Evolutionary conservation across 2,329 filamentous ascomycete genomes (phyloP).

Genomic region (Colletotrichum endophyticum): DNA sequence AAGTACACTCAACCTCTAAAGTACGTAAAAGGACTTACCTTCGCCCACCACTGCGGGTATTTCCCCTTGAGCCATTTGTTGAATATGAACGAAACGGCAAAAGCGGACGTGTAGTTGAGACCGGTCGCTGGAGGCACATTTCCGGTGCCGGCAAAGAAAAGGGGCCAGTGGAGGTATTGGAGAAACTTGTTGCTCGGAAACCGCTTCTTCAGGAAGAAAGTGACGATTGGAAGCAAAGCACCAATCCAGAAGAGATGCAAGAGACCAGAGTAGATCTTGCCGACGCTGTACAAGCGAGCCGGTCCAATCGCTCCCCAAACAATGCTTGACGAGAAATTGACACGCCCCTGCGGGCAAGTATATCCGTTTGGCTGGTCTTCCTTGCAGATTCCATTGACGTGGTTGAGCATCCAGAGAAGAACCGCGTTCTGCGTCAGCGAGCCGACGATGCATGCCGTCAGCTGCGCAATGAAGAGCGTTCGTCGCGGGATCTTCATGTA

Average conservation of each 20-base stretch:
- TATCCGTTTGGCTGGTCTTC: conserved; percentile 47
- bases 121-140: conserved; percentile 16
- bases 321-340: conserved; percentile 51
- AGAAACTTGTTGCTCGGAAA: conserved; percentile 1
- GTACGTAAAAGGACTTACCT: not conserved
- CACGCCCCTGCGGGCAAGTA: conserved; percentile 52
- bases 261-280: conserved; percentile 49
- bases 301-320: conserved; percentile 60
- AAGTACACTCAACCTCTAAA: not conserved
- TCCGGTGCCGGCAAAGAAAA: conserved; percentile 10
- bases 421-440: conserved; percentile 45
- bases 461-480: conserved; percentile 63
- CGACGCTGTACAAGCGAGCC: conserved; percentile 48
- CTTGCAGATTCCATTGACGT: conserved; percentile 46
- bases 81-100: conserved; percentile 1
- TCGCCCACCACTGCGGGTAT: conserved; percentile 13
- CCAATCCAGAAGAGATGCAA: conserved; percentile 58
- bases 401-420: conserved; percentile 32
- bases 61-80: conserved; percentile 19
- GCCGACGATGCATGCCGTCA: conserved; percentile 59
- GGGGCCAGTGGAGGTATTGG: conserved; percentile 5
- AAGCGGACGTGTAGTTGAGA: conserved; percentile 12
- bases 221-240: conserved; percentile 1
- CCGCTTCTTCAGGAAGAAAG: conserved; percentile 7
- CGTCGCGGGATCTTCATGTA: conserved; percentile 63